Base-by-base conservation (phyloP, 2,329 filamentous ascomycete genomes). In the Neurospora sp. region DNA sequence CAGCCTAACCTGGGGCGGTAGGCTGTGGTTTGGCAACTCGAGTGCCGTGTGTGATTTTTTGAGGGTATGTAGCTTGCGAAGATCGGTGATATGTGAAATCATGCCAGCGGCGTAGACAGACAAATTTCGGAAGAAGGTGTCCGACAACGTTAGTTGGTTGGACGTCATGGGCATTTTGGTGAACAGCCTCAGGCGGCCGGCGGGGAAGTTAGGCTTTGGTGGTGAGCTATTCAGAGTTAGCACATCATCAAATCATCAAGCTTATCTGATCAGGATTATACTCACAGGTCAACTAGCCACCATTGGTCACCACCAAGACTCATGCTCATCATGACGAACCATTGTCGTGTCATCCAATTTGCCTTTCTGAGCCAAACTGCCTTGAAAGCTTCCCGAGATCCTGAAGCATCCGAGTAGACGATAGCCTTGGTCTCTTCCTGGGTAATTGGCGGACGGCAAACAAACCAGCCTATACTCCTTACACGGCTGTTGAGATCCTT, bases 261-360 rank as follows among this genome's bases (percentile, higher is more conserved):
- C 28, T 62, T 17, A 9, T 62, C 52, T 36, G 28, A 62, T 36
- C 66, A 23, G 46, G 28, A 23, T 11, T n/a, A 67, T 38, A 82
- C 85, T 81, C 81, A 89, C 85, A 87, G 79, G 78, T 90, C 86
- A 69, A 93, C 82, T 71, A 94, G 82, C 89, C 90, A 94, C 92
- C 92, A 97, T 72, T 85, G 86, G 77, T 96, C 92, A 68, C 92
- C 92, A 76, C 85, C 84, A 76, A 91, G 84, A 77, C 90, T 89
- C 77, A 93, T 85, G 68, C 89, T 88, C 66, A 91, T 85, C 73
- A 90, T 89, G 46, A 96, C 81, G 72, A 90, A 87, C 92, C 93
- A 97, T 68, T 86, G 82, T 17, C 52, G 52, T 15, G 85, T 78
- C 10, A 84, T 84, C 92, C 94, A 97, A n/a, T 87, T 88, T 70